phyloP scores from a whole-genome alignment of 345 rosid genomes.

The Aegle marmelos region DNA sequence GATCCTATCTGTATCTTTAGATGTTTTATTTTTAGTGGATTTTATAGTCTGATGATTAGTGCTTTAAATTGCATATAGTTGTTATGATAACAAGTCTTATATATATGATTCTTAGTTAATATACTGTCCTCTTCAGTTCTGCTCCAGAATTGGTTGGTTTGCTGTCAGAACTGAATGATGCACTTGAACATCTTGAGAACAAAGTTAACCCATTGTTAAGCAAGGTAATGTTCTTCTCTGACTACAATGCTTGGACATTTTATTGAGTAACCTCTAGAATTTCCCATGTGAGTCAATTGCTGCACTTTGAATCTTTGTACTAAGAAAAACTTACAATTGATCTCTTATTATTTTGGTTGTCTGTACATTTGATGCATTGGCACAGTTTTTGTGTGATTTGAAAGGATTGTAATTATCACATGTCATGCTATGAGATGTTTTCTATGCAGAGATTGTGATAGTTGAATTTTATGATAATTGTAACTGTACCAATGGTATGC shows the following conservation, averaged over 20 bases:
- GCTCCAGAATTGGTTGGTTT: constrained; percentile 92
- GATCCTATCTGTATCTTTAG: not conserved
- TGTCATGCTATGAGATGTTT: not conserved
- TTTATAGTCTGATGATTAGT: too few relatives aligned
- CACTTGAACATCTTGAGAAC: constrained; percentile 66
- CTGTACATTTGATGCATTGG: not conserved
- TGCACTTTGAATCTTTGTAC: not conserved
- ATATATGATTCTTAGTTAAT: not conserved
- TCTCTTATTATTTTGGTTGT: not conserved
- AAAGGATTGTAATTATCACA: not conserved
- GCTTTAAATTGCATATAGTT: not conserved
- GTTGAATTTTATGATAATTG: not conserved
- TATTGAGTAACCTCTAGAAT: not conserved
- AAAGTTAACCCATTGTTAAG: constrained; percentile 64
- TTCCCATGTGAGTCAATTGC: not conserved
- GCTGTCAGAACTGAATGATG: constrained; percentile 72
- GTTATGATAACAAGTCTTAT: not conserved
- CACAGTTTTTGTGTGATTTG: not conserved
- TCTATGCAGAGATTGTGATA: not conserved
- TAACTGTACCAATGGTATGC: not conserved
- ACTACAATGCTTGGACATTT: not conserved
- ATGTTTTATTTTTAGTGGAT: not conserved
- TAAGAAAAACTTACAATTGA: not conserved
- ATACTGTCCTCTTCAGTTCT: constrained; percentile 46
- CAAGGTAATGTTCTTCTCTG: constrained; percentile 43